phyloP scores from a whole-genome alignment of 495 filamentous ascomycete genomes.

The Podospora didyma region DNA sequence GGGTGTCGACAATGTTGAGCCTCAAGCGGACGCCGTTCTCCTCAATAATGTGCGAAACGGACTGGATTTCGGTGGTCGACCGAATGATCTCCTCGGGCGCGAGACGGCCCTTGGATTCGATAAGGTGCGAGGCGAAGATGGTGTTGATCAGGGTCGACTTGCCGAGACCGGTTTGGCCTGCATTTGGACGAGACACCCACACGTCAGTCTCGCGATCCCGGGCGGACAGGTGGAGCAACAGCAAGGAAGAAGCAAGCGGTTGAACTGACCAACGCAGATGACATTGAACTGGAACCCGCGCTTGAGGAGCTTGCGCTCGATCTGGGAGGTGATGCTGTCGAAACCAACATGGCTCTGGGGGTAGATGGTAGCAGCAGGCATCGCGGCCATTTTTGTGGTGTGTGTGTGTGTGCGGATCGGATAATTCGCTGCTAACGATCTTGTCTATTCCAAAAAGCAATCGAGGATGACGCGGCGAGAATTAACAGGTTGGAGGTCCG shows the following conservation, averaged over 20 bases:
- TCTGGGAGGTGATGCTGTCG: constrained; percentile 97
- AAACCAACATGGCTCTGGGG: constrained; percentile 98
- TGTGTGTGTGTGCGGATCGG: constrained; percentile 9
- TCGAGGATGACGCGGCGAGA: constrained; percentile 15
- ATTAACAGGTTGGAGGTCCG: constrained; percentile 10
- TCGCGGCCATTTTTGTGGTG: constrained; percentile 49
- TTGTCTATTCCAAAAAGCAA: constrained; percentile 44
- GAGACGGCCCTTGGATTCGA: constrained; percentile 95
- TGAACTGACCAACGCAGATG: constrained; percentile 92
- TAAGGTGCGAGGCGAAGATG: constrained; percentile 99
- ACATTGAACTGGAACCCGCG: constrained; percentile 99
- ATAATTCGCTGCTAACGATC: constrained; percentile 15
- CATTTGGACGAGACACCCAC: constrained; percentile 23
- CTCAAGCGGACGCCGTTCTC: constrained; percentile 98
- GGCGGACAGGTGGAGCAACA: constrained; percentile 1
- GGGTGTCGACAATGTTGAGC: constrained; percentile 95
- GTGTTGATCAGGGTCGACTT: constrained; percentile 99
- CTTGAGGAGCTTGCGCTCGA: constrained; percentile 98
- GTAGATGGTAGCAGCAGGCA: constrained; percentile 57
- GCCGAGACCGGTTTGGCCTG: constrained; percentile 96
- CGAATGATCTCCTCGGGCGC: constrained; percentile 88
- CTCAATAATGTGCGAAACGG: constrained; percentile 97
- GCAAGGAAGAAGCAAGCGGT: background rate
- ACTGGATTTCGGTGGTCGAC: constrained; percentile 95
- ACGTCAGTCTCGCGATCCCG: constrained; percentile 31